Conservation (phyloP, 2,329 filamentous ascomycete species). For the Colletotrichum tabaci region DNA sequence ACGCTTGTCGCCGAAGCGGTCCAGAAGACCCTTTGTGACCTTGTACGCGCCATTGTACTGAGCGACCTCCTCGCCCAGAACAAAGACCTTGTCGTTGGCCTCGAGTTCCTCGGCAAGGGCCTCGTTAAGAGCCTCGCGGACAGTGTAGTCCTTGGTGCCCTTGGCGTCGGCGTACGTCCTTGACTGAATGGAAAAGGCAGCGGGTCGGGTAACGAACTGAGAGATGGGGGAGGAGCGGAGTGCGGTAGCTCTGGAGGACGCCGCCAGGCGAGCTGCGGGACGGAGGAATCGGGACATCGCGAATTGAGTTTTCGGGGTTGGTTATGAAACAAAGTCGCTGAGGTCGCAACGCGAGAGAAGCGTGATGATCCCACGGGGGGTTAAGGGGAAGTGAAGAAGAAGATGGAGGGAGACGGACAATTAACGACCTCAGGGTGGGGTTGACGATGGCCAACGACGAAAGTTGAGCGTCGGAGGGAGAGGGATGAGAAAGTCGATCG, state of each 20-base stretch:
- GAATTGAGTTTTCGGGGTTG: slow-evolving; percentile 35
- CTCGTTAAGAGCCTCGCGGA: slow-evolving; percentile 97
- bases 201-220: slow-evolving; percentile 53
- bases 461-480: slow-evolving; percentile 39
- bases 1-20: slow-evolving; percentile 97
- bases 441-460: slow-evolving; percentile 42
- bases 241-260: slow-evolving; percentile 57
- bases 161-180: slow-evolving; percentile 69
- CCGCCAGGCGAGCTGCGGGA: slow-evolving; percentile 64
- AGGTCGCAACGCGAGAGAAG: slow-evolving; percentile 29
- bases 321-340: slow-evolving; percentile 7
- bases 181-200: slow-evolving; percentile 61
- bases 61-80: slow-evolving; percentile 97
- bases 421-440: slow-evolving; percentile 31
- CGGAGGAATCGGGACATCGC: slow-evolving; percentile 67
- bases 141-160: slow-evolving; percentile 92
- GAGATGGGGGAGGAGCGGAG: slow-evolving; percentile 54
- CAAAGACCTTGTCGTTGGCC: slow-evolving; percentile 92
- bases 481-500: slow-evolving; percentile 37
- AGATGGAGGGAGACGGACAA: slow-evolving; percentile 2
- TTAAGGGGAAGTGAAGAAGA: neutral
- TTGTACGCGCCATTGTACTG: slow-evolving; percentile 99
- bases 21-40: slow-evolving; percentile 96
- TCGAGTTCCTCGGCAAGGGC: slow-evolving; percentile 98
- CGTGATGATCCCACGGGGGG: slow-evolving; percentile 8